A percentile compares a stretch with the other conserved stretches of the same genome.
These are phyloP conservation scores for Rosa persica DNA, from an alignment of 306 rosid genomes.

Conservation along the genomic window DNA sequence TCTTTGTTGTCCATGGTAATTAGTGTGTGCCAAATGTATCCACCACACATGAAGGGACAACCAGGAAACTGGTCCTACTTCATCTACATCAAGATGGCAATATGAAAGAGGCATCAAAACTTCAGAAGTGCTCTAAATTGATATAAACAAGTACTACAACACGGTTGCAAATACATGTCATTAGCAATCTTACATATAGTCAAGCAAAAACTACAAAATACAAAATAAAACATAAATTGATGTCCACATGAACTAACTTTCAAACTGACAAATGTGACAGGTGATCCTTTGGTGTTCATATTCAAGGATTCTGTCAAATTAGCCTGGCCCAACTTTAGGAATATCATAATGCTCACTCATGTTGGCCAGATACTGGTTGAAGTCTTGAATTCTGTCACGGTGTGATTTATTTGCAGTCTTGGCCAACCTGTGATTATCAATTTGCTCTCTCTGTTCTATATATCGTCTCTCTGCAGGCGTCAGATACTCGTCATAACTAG, in stretches of 20 bases:
- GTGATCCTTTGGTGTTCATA: slow-evolving; percentile 13
- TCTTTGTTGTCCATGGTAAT: neutral
- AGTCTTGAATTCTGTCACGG: slow-evolving; percentile 94
- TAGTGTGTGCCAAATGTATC: neutral
- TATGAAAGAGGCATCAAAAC: neutral
- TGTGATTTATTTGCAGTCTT: slow-evolving; percentile 86
- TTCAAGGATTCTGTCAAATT: slow-evolving; percentile 11
- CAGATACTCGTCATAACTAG: slow-evolving; percentile 67
- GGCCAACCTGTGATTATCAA: slow-evolving; percentile 75
- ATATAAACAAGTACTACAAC: neutral
- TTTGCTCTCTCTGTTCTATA: slow-evolving; percentile 84
- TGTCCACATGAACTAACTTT: neutral
- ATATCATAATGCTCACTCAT: slow-evolving; percentile 99
- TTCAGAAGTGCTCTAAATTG: neutral
- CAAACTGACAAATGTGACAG: slow-evolving; percentile 12
- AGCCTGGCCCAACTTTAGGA: slow-evolving; percentile 97
- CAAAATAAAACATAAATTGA: neutral
- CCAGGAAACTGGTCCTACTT: neutral
- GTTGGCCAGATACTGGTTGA: slow-evolving; percentile 94
- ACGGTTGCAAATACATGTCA: slow-evolving; percentile 7
- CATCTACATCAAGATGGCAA: neutral
- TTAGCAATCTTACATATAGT: neutral
- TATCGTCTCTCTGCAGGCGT: slow-evolving; percentile 91
- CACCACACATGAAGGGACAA: neutral
- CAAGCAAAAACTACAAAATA: neutral